Evolutionary conservation across 2,329 filamentous ascomycete genomes (phyloP).

Genomic region (Colletotrichum somersetense): DNA sequence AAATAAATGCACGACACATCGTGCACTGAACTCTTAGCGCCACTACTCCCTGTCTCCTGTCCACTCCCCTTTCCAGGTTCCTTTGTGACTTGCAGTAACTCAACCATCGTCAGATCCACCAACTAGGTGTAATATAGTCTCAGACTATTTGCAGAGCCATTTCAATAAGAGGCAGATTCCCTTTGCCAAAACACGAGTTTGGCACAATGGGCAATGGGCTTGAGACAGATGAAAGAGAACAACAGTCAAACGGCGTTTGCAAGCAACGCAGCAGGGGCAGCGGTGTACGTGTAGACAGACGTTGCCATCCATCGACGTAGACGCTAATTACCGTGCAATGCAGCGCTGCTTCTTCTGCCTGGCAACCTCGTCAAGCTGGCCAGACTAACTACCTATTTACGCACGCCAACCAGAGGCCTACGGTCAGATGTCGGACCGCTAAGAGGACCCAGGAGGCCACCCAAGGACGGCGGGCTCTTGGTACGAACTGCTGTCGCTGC

Average conservation of each 20-base stretch:
- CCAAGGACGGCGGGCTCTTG: constrained; percentile 24
- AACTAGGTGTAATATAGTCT: constrained; percentile 16
- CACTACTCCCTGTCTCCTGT: constrained; percentile 10
- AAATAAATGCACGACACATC: constrained; percentile 9
- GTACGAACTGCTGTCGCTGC: constrained; percentile 35
- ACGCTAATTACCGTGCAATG: not conserved
- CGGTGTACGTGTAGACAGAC: constrained; percentile 23
- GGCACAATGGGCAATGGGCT: constrained; percentile 4
- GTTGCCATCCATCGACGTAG: constrained; percentile 22
- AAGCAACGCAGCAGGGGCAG: constrained; percentile 4
- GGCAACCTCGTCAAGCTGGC: constrained; percentile 14
- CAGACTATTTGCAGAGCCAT: constrained; percentile 29
- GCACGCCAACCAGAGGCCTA: constrained; percentile 6
- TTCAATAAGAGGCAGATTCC: constrained; percentile 34
- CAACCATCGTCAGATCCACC: constrained; percentile 32
- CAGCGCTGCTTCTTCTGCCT: constrained; percentile 1
- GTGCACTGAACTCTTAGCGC: constrained; percentile 24
- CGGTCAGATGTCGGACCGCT: constrained; percentile 19
- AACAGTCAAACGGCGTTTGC: constrained; percentile 26
- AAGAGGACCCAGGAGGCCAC: constrained; percentile 9
- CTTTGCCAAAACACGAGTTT: constrained; percentile 20
- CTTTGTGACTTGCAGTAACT: constrained; percentile 14
- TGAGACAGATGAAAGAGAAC: constrained; percentile 29
- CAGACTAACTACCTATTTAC: not conserved
- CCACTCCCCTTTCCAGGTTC: constrained; percentile 15